Evolutionary conservation across 2,329 filamentous ascomycete species (phyloP), one percentile per base, ranked within the genome.

Genomic region (Aspergillus nomiae): DNA sequence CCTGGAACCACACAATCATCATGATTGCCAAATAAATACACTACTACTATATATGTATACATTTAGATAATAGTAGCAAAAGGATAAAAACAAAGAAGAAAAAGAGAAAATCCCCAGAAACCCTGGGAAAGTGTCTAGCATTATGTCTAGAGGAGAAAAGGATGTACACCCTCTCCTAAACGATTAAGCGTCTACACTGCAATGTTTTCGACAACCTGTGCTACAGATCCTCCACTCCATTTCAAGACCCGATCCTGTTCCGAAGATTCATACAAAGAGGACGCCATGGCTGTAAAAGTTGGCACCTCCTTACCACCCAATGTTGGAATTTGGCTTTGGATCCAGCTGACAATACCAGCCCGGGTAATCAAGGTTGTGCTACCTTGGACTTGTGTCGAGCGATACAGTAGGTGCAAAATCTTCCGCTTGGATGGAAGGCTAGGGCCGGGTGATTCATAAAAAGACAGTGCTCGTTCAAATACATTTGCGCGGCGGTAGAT

Each of bases 281-380:
- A 78, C 70, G 85, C 85, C 70, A 95, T 83, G 63, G 80, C 83
- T 58, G 87, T 79, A 28, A 87, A 76, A 21, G 80, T 79, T 19
- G 67, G 68, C 30, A 64, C 67, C 34, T 76, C 71, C 60, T 74
- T 74, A 0, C 76, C 78, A 67, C 86, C 84, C 19, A 84, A 82
- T 51, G 77, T 76, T 4, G 83, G 83, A 41, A 85, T 75, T 69
- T 87, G 86, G 63, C 86, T 85, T 63, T 89, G 84, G 10, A 94
- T 82, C 93, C 92, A 96, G 67, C 86, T 89, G 59, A 94, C 75
- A 24, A 91, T 81, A 19, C 91, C 92, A 50, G 90, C 89, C 61
- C 93, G 83, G 1, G 92, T 96, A 43, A 92, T 84, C 53, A 96
- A 81, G n/a, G 90, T 94, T 5, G 89, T 91, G 75, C 90, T 92